These are phyloP conservation scores for Periglandula ipomoeae DNA, from an alignment of 2,329 filamentous ascomycete genomes.

Conservation along the genomic window DNA sequence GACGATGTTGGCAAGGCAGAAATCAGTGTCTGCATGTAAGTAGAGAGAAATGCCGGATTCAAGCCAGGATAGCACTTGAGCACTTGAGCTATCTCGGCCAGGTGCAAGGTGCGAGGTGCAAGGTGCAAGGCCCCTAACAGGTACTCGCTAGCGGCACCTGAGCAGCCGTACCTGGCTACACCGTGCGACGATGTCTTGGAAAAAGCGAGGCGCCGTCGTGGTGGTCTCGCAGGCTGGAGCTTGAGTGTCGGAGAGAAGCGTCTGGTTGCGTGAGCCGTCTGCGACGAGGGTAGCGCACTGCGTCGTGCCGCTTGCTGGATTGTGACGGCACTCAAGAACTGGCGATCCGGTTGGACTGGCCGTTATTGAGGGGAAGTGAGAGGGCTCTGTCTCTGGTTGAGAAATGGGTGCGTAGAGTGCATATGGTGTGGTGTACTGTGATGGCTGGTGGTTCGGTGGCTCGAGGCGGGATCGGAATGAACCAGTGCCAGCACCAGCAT, in stretches of 20 bases:
- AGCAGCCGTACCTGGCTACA: constrained; percentile 9
- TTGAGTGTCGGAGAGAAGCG: not conserved
- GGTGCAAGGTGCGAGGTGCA: constrained; percentile 1
- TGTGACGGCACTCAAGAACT: not conserved
- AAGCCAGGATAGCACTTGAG: not conserved
- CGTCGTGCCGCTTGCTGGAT: not conserved
- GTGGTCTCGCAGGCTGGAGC: not conserved
- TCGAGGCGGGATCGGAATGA: constrained; percentile 5
- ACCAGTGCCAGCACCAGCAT: not conserved
- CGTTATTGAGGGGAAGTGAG: not conserved
- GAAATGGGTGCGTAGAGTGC: not conserved
- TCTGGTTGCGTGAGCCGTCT: not conserved
- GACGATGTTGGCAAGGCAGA: not conserved
- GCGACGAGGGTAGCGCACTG: not conserved
- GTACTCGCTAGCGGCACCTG: constrained; percentile 8
- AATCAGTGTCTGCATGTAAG: not conserved
- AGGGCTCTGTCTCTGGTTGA: not conserved
- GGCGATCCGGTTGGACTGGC: constrained; percentile 3
- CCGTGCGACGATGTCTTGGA: constrained; percentile 7
- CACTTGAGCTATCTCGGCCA: constrained; percentile 3
- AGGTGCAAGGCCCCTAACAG: constrained; percentile 2
- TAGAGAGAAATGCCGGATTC: not conserved
- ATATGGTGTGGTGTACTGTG: not conserved
- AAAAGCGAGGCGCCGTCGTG: constrained; percentile 2
- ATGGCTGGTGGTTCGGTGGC: constrained; percentile 2